Base-by-base conservation (phyloP, 2,329 filamentous ascomycete genomes). In the Metarhizium anisopliae region DNA sequence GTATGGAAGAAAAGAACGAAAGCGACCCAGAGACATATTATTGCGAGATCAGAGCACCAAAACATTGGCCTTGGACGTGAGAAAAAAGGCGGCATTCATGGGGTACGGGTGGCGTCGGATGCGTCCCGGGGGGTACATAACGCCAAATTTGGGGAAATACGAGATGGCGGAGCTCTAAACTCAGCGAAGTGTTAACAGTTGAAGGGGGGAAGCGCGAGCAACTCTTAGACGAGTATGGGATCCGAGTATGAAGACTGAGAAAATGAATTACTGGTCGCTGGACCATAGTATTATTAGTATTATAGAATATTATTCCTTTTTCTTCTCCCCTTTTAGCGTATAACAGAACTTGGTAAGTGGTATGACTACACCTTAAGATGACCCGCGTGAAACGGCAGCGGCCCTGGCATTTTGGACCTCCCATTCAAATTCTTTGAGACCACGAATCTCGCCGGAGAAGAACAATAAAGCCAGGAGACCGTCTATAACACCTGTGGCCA, bases 391-490 rank as follows among this genome's bases (percentile, higher is more conserved):
- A 4, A 70, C 65, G 0, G 72, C 71, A 2, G 70, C 66, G 0
- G 74, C 72, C 59, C 74, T 84, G 13, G 86, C 86, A 67, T 88
- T 92, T 52, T 75, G 75, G 30, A 97, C 85, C 71, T 99, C 94
- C 88, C 90, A 96, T 68, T 94, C 84, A 72, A 97, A 97, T 74
- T 99, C 94, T 64, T 84, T 86, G 55, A 99, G 74, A 4, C 87
- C 86, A 57, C 90, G 80, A 57, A 96, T 72, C 73, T 99, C 94
- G 58, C 84, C 85, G 11, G 87, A 85, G 57, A 96, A 86, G 68
- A 99, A 99, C 51, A 97, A 70, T 0, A 94, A 80, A 0, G 91
- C 88, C 68, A 97, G 89, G 45, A 97, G 72, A 0, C 93, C 92
- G 66, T 96, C 89, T 20, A 96, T 68, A 2, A 90, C 81, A 0